Evolutionary conservation across 2,329 filamentous ascomycete species (phyloP).

Genomic region (Penicillium hesseltinei): DNA sequence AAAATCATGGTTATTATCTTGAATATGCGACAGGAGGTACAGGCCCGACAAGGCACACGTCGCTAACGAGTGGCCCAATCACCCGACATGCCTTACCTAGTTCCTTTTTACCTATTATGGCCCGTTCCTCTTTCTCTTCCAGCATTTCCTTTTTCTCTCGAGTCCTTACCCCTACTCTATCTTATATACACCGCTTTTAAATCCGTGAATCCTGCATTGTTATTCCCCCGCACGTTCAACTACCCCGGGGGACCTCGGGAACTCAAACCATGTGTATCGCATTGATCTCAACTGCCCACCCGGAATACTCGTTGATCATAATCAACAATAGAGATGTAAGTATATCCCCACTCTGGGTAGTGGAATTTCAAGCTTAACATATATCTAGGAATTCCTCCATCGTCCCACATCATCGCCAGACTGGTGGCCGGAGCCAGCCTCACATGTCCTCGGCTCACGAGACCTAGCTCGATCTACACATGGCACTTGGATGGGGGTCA

Average conservation of each 20-base stretch:
- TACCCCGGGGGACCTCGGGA: conserved; percentile 27
- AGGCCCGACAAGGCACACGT: background rate
- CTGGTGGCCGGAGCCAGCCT: conserved; percentile 59
- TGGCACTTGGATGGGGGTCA: conserved; percentile 65
- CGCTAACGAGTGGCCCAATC: conserved; percentile 1
- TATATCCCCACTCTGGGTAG: background rate
- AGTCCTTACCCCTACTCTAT: background rate
- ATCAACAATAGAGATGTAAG: conserved; percentile 73
- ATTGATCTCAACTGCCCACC: conserved; percentile 71
- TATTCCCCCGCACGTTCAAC: background rate
- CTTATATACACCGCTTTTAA: background rate
- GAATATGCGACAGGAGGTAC: background rate
- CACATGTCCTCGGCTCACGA: conserved; percentile 59
- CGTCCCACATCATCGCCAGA: conserved; percentile 58
- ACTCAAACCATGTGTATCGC: conserved; percentile 69
- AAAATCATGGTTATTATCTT: background rate
- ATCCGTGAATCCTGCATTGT: background rate
- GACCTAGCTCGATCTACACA: conserved; percentile 60
- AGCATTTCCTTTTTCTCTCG: background rate
- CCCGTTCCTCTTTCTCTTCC: background rate
- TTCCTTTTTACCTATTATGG: background rate
- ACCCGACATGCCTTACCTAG: background rate
- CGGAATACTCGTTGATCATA: conserved; percentile 70
- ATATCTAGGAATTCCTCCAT: conserved; percentile 59
- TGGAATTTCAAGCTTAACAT: conserved; percentile 5